Base-by-base conservation (phyloP, 257 asterid species). In the Nemophila menziesii region DNA sequence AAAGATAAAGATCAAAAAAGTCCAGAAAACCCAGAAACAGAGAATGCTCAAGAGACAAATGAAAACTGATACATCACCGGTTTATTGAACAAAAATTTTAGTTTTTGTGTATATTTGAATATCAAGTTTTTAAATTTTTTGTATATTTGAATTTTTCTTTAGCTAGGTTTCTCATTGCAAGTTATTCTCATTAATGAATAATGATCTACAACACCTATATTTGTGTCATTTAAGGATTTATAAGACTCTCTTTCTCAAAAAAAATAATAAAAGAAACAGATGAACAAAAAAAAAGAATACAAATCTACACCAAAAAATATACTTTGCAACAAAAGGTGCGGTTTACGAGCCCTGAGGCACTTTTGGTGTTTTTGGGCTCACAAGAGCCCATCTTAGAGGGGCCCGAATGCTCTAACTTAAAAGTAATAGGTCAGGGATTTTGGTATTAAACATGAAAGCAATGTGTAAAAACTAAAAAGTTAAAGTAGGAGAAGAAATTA, bases 71-170 rank as follows among this genome's bases (percentile, higher is more conserved):
- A 58, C 51, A 14, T 51, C 57, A 1, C 52, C 34, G 4, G 54
- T 49, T 21, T 12, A 49, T 66, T 2, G 54, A 70, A 27, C 50
- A 49, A 20, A 74, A 66, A 29, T 56, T 66, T 60, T 62, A 67
- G 5, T 2, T 29, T 13, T 29, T 29, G 36, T 24, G 33, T 29
- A 29, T 29, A 1, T 5, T 29, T 29, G 8, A 13, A 7, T 29
- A 13, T 29, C 12, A 10, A 2, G 36, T 29, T 29, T 29, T 7
- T 29, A 29, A 29, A 13, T 7, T 29, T n/a, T n/a, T 29, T 5
- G 36, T 29, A 29, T 29, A 13, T 29, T 29, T 29, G 3, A 2
- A 7, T 29, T 13, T 29, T 29, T 29, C 36, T 29, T 29, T 29
- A 29, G 36, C 5, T 7, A 29, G 36, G 12, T 4, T 29, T 29